A percentile compares a stretch with the other conserved stretches of the same genome.
Conservation (phyloP, 805 yeast genomes). For the Nakazawaea laoshanensis region DNA sequence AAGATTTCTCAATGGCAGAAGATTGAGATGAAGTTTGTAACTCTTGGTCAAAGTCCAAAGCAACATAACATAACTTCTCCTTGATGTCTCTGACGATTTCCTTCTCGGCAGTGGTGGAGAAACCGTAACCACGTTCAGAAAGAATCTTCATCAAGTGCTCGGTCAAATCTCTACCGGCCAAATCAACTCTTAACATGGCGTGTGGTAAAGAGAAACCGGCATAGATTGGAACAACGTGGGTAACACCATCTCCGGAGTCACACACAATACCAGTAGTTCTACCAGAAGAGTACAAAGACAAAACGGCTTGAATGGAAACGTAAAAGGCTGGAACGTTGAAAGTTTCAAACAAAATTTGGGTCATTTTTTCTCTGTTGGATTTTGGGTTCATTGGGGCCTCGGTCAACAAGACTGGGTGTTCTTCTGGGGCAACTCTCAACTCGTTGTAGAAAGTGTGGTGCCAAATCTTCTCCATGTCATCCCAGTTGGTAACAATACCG, state of each 20-base stretch:
- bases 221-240: conserved; percentile 99
- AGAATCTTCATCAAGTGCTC: conserved; percentile 98
- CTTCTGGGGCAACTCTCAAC: conserved; percentile 99
- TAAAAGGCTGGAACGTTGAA: conserved; percentile 99
- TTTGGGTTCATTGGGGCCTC: conserved; percentile 99
- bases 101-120: conserved; percentile 99
- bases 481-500: conserved; percentile 99
- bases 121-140: conserved; percentile 97
- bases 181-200: conserved; percentile 96
- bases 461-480: conserved; percentile 99
- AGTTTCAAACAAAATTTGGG: conserved; percentile 98
- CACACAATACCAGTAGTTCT: conserved; percentile 99
- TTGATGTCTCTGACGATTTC: conserved; percentile 92
- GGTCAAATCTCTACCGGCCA: conserved; percentile 99
- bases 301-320: conserved; percentile 97
- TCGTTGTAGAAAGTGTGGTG: conserved; percentile 99
- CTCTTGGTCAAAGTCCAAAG: conserved; percentile 98
- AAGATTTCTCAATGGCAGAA: conserved; percentile 95
- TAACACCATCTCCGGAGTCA: conserved; percentile 99
- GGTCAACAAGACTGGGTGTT: conserved; percentile 97
- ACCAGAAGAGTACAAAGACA: conserved; percentile 97
- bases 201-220: conserved; percentile 99
- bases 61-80: conserved; percentile 98
- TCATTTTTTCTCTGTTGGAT: conserved; percentile 99
- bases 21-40: conserved; percentile 98